Evolutionary conservation across 805 yeast genomes (phyloP).

Genomic region (Candida multigemmis): DNA sequence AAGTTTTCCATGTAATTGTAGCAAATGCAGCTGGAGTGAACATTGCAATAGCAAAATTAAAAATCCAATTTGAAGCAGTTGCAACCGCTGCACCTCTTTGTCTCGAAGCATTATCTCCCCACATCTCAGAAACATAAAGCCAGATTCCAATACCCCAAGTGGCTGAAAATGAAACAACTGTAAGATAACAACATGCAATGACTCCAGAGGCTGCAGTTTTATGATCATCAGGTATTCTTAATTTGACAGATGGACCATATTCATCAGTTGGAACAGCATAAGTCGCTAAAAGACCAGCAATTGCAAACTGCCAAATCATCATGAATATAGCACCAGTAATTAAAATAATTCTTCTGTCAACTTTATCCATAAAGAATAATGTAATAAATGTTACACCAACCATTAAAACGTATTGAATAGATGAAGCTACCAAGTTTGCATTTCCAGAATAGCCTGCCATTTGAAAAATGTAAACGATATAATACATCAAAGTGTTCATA

Average conservation of each 20-base stretch:
- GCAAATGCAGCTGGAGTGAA: constrained; percentile 48
- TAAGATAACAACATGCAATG: constrained; percentile 40
- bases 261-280: constrained; percentile 21
- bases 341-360: constrained; percentile 58
- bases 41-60: constrained; percentile 56
- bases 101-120: constrained; percentile 41
- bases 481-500: constrained; percentile 60
- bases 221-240: constrained; percentile 21
- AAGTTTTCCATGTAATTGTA: constrained; percentile 48
- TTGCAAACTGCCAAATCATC: constrained; percentile 25
- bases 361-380: constrained; percentile 41
- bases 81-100: constrained; percentile 60
- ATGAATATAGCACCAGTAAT: constrained; percentile 34
- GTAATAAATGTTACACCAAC: constrained; percentile 51
- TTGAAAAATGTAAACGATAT: constrained; percentile 51
- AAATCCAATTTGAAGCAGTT: constrained; percentile 58
- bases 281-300: constrained; percentile 26
- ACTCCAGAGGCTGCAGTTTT: constrained; percentile 32
- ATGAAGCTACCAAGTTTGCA: constrained; percentile 41
- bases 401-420: constrained; percentile 47
- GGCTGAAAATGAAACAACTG: constrained; percentile 42
- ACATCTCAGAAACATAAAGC: constrained; percentile 57
- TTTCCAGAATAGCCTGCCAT: constrained; percentile 53
- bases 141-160: constrained; percentile 46
- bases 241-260: constrained; percentile 17